Evolutionary conservation across 2,329 filamentous ascomycete species (phyloP).

Genomic region (Aspergillus fumigatus): DNA sequence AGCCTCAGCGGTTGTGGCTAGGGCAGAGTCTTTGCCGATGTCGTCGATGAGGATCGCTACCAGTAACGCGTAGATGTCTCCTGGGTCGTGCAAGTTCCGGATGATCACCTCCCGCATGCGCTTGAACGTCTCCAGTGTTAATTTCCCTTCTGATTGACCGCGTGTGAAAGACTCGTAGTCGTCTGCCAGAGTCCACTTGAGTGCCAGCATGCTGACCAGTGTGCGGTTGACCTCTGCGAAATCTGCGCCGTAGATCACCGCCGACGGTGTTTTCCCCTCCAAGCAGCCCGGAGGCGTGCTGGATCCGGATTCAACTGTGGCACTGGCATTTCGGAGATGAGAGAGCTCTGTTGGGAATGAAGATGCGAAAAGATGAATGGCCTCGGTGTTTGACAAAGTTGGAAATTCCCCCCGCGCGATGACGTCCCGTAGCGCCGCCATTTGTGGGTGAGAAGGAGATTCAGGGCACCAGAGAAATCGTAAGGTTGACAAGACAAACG

Average conservation of each 20-base stretch:
- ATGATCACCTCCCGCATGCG: slow-evolving; percentile 22
- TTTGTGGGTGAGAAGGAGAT: neutral
- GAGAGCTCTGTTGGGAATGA: slow-evolving; percentile 1
- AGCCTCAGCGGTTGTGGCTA: slow-evolving; percentile 22
- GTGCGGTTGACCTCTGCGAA: slow-evolving; percentile 39
- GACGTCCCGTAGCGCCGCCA: neutral
- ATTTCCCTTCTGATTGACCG: slow-evolving; percentile 19
- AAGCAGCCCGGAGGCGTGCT: neutral
- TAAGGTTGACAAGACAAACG: neutral
- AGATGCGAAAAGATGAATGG: neutral
- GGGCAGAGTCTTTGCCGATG: slow-evolving; percentile 33
- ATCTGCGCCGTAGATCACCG: slow-evolving; percentile 15
- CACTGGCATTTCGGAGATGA: slow-evolving; percentile 5
- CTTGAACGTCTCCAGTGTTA: slow-evolving; percentile 27
- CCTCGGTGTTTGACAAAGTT: neutral
- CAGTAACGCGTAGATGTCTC: slow-evolving; percentile 28
- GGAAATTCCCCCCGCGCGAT: neutral
- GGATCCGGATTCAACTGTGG: slow-evolving; percentile 2
- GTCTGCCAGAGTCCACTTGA: slow-evolving; percentile 35
- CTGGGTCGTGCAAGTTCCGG: slow-evolving; percentile 8
- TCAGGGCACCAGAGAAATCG: neutral
- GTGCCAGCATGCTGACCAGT: slow-evolving; percentile 31
- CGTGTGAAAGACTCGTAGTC: slow-evolving; percentile 31
- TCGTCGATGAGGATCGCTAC: slow-evolving; percentile 36
- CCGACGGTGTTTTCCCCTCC: slow-evolving; percentile 4